phyloP scores from a whole-genome alignment of 139 green algal genomes.

The Micromonas pusilla region DNA sequence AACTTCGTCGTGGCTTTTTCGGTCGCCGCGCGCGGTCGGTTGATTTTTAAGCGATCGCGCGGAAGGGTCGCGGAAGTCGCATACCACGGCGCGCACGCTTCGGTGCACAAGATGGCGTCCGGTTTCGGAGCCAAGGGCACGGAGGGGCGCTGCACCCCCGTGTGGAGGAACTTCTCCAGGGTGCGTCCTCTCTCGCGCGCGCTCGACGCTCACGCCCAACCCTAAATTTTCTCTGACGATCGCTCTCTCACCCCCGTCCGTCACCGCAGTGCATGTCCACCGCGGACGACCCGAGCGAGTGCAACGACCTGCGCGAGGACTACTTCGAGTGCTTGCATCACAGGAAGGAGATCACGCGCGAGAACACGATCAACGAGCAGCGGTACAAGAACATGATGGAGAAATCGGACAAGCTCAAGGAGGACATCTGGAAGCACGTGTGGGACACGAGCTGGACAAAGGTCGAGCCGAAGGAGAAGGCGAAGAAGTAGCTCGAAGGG shows the following conservation, averaged over 20 bases:
- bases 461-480: not conserved
- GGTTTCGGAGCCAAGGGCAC: conserved; percentile 42
- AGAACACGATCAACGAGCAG: conserved; percentile 30
- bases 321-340: conserved; percentile 56
- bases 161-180: conserved; percentile 40
- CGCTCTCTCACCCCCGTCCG: not conserved
- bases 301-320: conserved; percentile 40
- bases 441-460: not conserved
- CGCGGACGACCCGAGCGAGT: conserved; percentile 35
- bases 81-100: no score
- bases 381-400: not conserved
- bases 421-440: not conserved
- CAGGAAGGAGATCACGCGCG: conserved; percentile 40
- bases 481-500: no score
- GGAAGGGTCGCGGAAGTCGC: no score
- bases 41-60: no score
- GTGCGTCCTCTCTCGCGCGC: not conserved
- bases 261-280: conserved; percentile 42
- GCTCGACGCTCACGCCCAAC: not conserved
- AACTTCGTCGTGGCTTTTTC: not conserved
- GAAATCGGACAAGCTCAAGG: not conserved
- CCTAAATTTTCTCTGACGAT: not conserved
- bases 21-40: no score
- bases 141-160: conserved; percentile 38
- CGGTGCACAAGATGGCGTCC: conserved; percentile 46